A percentile compares a stretch with the other conserved stretches of the same genome.
Conservation (phyloP, 1,284 basidiomycete species). For the Rhizoctonia solani region DNA sequence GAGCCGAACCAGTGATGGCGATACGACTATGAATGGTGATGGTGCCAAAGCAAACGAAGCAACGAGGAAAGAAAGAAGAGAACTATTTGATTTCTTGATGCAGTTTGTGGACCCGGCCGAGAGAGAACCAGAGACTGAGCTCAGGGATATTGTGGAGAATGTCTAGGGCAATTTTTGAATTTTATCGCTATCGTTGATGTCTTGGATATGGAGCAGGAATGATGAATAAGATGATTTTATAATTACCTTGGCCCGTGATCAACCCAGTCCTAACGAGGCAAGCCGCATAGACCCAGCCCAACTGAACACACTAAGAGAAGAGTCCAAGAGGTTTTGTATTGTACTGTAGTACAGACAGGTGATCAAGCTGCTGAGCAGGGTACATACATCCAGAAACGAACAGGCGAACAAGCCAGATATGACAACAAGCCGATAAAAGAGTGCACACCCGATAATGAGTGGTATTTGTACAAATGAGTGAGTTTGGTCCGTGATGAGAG, state of each 20-base stretch:
- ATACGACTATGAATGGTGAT: background rate
- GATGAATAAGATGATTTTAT: background rate
- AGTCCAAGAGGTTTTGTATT: background rate
- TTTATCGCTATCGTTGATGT: background rate
- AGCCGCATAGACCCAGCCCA: too few relatives aligned
- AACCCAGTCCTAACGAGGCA: too few relatives aligned
- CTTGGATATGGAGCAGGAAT: background rate
- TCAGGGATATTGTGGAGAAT: constrained; percentile 58
- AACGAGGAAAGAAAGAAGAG: constrained; percentile 56
- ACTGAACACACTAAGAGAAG: background rate
- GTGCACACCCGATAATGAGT: background rate
- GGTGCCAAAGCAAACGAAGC: constrained; percentile 49
- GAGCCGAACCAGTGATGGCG: constrained; percentile 17
- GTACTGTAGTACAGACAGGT: background rate
- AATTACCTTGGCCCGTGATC: background rate
- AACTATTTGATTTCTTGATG: constrained; percentile 69
- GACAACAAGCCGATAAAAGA: background rate
- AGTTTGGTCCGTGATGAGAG: background rate
- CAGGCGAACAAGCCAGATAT: background rate
- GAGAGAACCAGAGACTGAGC: constrained; percentile 63
- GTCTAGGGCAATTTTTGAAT: background rate
- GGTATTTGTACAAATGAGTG: background rate
- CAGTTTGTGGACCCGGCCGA: constrained; percentile 62
- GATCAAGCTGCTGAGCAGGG: background rate
- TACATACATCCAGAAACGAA: background rate